Evolutionary conservation across 495 filamentous ascomycete genomes (phyloP).

Genomic region (Xylaria longipes): DNA sequence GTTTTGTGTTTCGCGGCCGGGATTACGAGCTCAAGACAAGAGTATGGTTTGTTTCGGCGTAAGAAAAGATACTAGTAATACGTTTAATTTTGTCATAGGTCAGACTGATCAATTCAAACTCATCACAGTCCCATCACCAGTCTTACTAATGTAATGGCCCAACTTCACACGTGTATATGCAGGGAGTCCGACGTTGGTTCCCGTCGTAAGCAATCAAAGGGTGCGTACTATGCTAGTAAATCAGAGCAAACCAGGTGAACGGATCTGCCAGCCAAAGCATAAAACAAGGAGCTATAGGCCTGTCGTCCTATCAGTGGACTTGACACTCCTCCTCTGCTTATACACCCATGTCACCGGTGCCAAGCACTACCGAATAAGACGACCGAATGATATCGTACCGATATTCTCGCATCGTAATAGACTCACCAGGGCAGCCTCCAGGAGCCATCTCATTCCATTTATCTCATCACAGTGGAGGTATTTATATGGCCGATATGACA

Average conservation of each 20-base stretch:
- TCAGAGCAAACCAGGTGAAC: slow-evolving; percentile 30
- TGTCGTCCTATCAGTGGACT: slow-evolving; percentile 28
- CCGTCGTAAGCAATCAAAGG: slow-evolving; percentile 3
- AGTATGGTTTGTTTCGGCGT: slow-evolving; percentile 2
- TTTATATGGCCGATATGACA: slow-evolving; percentile 11
- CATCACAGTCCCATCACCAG: background rate
- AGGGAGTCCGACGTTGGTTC: slow-evolving; percentile 11
- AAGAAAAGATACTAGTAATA: slow-evolving; percentile 19
- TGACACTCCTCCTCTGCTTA: slow-evolving; percentile 30
- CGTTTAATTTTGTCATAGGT: background rate
- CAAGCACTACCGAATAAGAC: slow-evolving; percentile 27
- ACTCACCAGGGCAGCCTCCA: background rate
- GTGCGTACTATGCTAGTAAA: slow-evolving; percentile 7
- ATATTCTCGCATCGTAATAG: background rate
- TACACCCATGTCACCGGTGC: slow-evolving; percentile 35
- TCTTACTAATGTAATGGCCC: slow-evolving; percentile 11
- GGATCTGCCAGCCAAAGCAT: slow-evolving; percentile 30
- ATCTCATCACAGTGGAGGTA: slow-evolving; percentile 8
- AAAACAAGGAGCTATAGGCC: slow-evolving; percentile 31
- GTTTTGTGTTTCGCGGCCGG: slow-evolving; percentile 14
- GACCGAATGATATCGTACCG: slow-evolving; percentile 1
- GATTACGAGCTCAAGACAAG: background rate
- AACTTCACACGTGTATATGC: slow-evolving; percentile 21
- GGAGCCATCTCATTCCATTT: background rate
- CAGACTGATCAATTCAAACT: slow-evolving; percentile 1